Conservation (phyloP, 306 rosid genomes). For the Vicia sativa region DNA sequence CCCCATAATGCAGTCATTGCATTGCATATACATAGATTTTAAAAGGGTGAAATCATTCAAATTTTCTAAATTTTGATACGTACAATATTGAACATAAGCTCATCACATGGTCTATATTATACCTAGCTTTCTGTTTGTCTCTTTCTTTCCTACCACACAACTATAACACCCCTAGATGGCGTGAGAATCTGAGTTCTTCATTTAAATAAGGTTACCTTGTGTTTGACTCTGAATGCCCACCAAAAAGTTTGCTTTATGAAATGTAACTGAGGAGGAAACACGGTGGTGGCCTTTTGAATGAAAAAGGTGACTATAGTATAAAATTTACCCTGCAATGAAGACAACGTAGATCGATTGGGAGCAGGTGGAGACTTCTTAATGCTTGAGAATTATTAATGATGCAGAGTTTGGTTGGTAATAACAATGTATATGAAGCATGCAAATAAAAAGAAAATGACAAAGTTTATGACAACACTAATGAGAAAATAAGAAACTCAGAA, state of each 20-base stretch:
- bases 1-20: neutral
- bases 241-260: neutral
- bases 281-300: constrained; percentile 32
- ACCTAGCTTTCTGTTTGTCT: neutral
- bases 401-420: constrained; percentile 18
- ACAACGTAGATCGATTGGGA: constrained; percentile 19
- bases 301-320: constrained; percentile 42
- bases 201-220: neutral
- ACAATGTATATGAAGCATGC: constrained; percentile 15
- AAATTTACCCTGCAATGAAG: constrained; percentile 28
- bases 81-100: neutral
- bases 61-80: neutral
- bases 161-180: constrained; percentile 5
- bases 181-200: constrained; percentile 10
- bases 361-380: constrained; percentile 52
- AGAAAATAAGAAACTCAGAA: constrained; percentile 25
- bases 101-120: neutral
- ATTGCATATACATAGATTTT: neutral
- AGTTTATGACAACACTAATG: constrained; percentile 44
- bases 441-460: constrained; percentile 55
- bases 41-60: neutral
- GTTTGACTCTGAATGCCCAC: constrained; percentile 22
- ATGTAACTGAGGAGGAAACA: constrained; percentile 33
- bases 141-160: constrained; percentile 16
- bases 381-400: constrained; percentile 33